Evolutionary conservation across 2,329 filamentous ascomycete species (phyloP).

Genomic region (Diaporthe longicolla): DNA sequence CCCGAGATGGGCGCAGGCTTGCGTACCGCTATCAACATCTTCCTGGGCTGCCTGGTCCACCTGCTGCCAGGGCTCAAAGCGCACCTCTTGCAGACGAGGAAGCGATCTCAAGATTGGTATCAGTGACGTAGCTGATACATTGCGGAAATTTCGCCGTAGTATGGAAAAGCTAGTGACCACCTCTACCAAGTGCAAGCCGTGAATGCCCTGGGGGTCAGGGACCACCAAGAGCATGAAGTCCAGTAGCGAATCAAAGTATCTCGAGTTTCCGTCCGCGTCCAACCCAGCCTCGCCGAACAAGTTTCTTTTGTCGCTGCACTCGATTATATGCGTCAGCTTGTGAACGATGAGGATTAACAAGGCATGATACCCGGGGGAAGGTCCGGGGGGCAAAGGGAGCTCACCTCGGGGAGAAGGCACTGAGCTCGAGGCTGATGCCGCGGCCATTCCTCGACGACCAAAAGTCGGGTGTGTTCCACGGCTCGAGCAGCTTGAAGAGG

Average conservation of each 20-base stretch:
- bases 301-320: slow-evolving; percentile 42
- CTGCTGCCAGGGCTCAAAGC: slow-evolving; percentile 42
- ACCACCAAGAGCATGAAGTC: slow-evolving; percentile 43
- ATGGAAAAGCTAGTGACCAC: slow-evolving; percentile 39
- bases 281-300: slow-evolving; percentile 45
- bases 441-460: slow-evolving; percentile 29
- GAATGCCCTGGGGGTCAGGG: slow-evolving; percentile 37
- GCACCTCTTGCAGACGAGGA: slow-evolving; percentile 41
- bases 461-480: slow-evolving; percentile 44
- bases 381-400: not conserved
- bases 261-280: slow-evolving; percentile 46
- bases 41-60: slow-evolving; percentile 38
- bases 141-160: slow-evolving; percentile 42
- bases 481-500: slow-evolving; percentile 46
- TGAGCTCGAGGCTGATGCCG: slow-evolving; percentile 47
- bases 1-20: not conserved
- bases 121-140: slow-evolving; percentile 40
- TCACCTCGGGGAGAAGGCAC: slow-evolving; percentile 45
- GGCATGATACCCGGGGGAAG: too few relatives aligned
- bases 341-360: too few relatives aligned
- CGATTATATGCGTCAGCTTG: not conserved
- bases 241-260: slow-evolving; percentile 47
- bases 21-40: slow-evolving; percentile 42
- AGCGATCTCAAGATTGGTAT: slow-evolving; percentile 38
- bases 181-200: slow-evolving; percentile 40